Percentiles rank a stretch among this genome's conserved stretches.
Evolutionary conservation across 257 asterid genomes (phyloP).

Genomic region (Solanum bulbocastanum): DNA sequence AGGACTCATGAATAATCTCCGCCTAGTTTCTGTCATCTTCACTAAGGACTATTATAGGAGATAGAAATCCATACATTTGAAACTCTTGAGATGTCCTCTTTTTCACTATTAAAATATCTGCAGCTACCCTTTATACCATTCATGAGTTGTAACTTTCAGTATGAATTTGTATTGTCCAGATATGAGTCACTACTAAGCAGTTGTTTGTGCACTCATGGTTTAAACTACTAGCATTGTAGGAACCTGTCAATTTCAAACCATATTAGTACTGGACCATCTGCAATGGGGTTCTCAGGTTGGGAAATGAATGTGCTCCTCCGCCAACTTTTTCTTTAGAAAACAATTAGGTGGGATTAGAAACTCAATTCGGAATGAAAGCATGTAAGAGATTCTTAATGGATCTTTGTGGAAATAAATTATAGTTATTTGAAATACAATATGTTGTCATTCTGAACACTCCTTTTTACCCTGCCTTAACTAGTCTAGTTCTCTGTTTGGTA

Average conservation of each 20-base stretch:
- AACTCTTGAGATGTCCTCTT: background rate
- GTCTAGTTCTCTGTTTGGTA: background rate
- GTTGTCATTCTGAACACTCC: background rate
- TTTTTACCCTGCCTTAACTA: background rate
- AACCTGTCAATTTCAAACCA: background rate
- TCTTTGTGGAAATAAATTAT: background rate
- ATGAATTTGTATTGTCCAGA: background rate
- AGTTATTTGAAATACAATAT: background rate
- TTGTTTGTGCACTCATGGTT: background rate
- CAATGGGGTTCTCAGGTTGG: background rate
- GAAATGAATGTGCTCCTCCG: background rate
- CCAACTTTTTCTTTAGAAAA: background rate
- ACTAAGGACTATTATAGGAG: background rate
- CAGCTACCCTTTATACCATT: background rate
- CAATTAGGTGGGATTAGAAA: background rate
- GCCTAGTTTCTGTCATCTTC: background rate
- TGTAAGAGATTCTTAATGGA: background rate
- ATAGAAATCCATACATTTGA: background rate
- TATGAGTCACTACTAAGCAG: background rate
- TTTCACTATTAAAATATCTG: background rate
- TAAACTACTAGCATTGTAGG: background rate
- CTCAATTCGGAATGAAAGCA: background rate
- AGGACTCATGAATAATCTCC: background rate
- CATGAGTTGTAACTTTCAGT: background rate
- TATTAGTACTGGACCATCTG: background rate